Evolutionary conservation across 1,284 basidiomycete genomes (phyloP).

Genomic region (Rhodotorula mucilaginosa): DNA sequence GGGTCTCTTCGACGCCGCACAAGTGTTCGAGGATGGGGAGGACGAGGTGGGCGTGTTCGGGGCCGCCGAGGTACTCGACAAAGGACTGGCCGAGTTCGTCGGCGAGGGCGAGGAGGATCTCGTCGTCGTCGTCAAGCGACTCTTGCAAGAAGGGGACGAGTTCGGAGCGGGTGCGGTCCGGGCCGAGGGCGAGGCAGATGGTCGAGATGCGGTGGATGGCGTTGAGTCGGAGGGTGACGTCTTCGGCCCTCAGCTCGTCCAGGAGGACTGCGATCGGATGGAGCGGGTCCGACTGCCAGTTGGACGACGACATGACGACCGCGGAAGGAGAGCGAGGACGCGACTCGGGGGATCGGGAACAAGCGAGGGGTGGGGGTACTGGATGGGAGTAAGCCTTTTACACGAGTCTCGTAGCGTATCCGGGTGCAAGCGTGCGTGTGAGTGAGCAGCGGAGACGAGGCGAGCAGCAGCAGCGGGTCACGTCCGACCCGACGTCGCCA

Average conservation of each 20-base stretch:
- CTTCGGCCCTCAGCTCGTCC: conserved; percentile 93
- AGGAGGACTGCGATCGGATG: conserved; percentile 50
- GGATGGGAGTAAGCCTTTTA: too few relatives aligned
- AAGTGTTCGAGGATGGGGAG: conserved; percentile 93
- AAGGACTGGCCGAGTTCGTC: conserved; percentile 84
- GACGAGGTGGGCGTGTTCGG: conserved; percentile 80
- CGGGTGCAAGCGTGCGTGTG: neutral
- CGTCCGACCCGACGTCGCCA: too few relatives aligned
- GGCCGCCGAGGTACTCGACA: conserved; percentile 92
- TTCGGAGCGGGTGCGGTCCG: conserved; percentile 92
- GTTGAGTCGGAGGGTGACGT: conserved; percentile 88
- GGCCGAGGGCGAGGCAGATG: conserved; percentile 94
- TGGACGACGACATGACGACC: neutral
- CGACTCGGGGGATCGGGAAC: neutral
- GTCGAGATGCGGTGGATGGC: conserved; percentile 98
- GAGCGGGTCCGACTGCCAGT: conserved; percentile 33
- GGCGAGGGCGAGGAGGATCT: conserved; percentile 91
- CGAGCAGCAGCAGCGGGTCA: too few relatives aligned
- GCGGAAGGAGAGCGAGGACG: neutral
- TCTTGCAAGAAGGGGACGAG: conserved; percentile 96
- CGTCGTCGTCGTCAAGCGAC: conserved; percentile 98
- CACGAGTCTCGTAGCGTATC: neutral
- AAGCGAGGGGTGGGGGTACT: too few relatives aligned
- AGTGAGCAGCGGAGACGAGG: too few relatives aligned
- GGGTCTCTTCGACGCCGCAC: conserved; percentile 94